A percentile compares a stretch with the other conserved stretches of the same genome.
phyloP scores from a whole-genome alignment of 345 rosid species.

The Lagerstroemia speciosa region DNA sequence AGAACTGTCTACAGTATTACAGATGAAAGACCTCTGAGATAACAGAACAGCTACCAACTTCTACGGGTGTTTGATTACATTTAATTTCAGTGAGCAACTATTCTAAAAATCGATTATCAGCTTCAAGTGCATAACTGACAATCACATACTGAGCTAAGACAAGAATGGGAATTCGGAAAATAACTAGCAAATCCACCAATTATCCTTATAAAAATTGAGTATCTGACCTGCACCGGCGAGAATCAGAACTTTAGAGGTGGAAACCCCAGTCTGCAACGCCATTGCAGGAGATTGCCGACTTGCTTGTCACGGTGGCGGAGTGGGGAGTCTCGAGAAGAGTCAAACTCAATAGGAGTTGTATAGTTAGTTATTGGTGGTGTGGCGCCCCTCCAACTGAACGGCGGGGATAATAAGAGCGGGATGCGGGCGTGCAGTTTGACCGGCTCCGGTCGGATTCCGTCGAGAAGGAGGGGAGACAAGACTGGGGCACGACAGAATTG shows the following conservation, averaged over 20 bases:
- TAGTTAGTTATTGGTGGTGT: neutral
- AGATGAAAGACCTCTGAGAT: neutral
- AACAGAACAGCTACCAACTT: neutral
- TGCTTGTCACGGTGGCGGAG: neutral
- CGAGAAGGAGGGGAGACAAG: neutral
- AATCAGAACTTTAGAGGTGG: conserved; percentile 70
- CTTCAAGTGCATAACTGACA: neutral
- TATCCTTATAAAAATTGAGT: no score
- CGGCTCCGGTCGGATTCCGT: neutral
- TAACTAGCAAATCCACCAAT: neutral
- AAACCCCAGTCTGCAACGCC: conserved; percentile 86
- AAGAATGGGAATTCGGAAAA: neutral
- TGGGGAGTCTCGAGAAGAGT: neutral
- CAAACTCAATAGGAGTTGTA: neutral
- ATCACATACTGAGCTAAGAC: neutral
- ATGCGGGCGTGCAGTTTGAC: neutral
- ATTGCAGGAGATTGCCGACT: conserved; percentile 15
- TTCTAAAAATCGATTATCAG: neutral
- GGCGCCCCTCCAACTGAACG: neutral
- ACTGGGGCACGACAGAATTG: no score
- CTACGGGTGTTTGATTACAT: neutral
- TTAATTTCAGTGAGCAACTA: neutral
- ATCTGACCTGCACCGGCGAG: conserved; percentile 73
- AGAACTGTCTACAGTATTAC: neutral
- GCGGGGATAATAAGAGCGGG: neutral